phyloP scores from a whole-genome alignment of 2,329 filamentous ascomycete genomes.

The Pleoardoris graminearum region DNA sequence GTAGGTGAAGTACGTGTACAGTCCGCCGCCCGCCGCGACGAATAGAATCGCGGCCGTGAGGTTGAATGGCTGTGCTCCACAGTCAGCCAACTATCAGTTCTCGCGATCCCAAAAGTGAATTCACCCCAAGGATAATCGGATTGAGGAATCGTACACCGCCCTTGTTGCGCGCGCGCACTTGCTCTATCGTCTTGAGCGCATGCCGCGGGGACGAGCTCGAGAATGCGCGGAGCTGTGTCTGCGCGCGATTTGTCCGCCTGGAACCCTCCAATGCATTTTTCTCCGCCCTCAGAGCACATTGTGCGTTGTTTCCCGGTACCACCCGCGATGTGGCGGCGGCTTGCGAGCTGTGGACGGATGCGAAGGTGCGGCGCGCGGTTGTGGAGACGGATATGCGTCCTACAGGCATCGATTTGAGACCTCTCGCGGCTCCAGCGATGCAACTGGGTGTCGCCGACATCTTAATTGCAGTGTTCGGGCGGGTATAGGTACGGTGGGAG shows the following conservation, averaged over 20 bases:
- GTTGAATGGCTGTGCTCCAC: slow-evolving; percentile 75
- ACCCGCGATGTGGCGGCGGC: slow-evolving; percentile 16
- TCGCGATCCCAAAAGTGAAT: not conserved
- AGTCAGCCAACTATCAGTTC: slow-evolving; percentile 12
- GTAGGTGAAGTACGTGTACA: slow-evolving; percentile 89
- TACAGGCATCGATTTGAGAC: slow-evolving; percentile 15
- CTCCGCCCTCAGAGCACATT: slow-evolving; percentile 20
- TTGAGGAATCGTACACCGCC: slow-evolving; percentile 32
- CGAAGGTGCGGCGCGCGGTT: slow-evolving; percentile 32
- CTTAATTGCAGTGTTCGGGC: slow-evolving; percentile 12
- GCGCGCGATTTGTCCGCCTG: slow-evolving; percentile 8
- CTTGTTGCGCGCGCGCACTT: slow-evolving; percentile 41
- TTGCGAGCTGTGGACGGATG: slow-evolving; percentile 22
- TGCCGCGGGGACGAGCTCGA: slow-evolving; percentile 32
- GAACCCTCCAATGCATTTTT: slow-evolving; percentile 1
- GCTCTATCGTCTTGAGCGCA: slow-evolving; percentile 43
- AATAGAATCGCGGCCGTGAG: slow-evolving; percentile 89
- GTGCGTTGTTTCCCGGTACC: slow-evolving; percentile 9
- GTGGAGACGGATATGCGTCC: slow-evolving; percentile 18
- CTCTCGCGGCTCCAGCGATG: slow-evolving; percentile 22
- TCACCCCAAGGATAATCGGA: not conserved
- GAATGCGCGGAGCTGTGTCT: slow-evolving; percentile 27
- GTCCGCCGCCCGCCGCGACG: slow-evolving; percentile 71
- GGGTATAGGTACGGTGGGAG: not conserved
- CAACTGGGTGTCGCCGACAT: slow-evolving; percentile 37